phyloP scores from a whole-genome alignment of 2,329 filamentous ascomycete species.

The Cryphonectria naterciae region DNA sequence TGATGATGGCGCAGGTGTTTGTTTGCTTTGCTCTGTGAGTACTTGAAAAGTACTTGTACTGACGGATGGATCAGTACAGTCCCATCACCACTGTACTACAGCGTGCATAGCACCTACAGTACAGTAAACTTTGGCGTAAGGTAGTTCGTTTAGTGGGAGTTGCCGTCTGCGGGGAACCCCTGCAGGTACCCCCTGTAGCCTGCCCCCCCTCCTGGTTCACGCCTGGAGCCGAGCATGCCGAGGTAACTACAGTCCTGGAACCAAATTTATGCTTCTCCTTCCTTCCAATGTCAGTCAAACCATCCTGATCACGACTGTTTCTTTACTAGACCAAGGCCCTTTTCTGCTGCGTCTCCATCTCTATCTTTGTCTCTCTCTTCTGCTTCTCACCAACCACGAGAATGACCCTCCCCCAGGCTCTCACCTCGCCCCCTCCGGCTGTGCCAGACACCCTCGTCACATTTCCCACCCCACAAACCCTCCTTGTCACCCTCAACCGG shows the following conservation, averaged over 20 bases:
- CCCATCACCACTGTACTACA: too few relatives aligned
- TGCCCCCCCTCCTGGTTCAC: background rate
- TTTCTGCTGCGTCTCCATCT: too few relatives aligned
- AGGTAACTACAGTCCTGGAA: background rate
- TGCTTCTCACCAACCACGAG: background rate
- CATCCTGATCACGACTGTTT: background rate
- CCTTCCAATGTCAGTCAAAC: background rate
- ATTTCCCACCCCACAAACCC: constrained; percentile 57
- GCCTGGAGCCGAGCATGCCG: background rate
- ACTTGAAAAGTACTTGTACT: too few relatives aligned
- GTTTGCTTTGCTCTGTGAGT: too few relatives aligned
- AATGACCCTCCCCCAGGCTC: constrained; percentile 20
- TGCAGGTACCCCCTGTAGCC: background rate
- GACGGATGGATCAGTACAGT: too few relatives aligned
- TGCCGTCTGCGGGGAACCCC: constrained; percentile 4
- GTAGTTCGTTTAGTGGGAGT: background rate
- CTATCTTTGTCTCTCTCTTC: background rate
- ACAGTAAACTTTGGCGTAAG: too few relatives aligned
- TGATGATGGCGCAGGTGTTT: background rate
- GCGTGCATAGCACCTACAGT: too few relatives aligned
- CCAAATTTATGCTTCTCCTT: background rate
- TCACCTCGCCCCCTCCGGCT: constrained; percentile 44
- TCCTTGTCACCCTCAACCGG: constrained; percentile 65
- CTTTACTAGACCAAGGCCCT: background rate
- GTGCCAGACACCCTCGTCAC: constrained; percentile 48